phyloP scores from a whole-genome alignment of 768 basidiomycete genomes.

The Pholiota conissans region DNA sequence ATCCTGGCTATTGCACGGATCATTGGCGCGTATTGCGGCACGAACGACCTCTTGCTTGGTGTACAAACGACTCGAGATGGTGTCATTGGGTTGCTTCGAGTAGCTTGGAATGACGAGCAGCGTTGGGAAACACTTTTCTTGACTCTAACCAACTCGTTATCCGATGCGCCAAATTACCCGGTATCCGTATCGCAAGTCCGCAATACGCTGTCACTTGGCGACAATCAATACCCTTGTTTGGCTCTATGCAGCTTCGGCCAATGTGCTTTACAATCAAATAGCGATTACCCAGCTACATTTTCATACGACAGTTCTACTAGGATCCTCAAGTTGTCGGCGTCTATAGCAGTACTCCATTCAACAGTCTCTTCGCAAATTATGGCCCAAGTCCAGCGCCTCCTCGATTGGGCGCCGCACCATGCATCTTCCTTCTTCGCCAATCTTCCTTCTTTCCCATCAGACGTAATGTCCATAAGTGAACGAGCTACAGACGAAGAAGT shows the following conservation, averaged over 20 bases:
- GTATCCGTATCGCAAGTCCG: slow-evolving; percentile 15
- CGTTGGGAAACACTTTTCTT: slow-evolving; percentile 22
- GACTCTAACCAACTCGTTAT: slow-evolving; percentile 7
- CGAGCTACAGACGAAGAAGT: slow-evolving; percentile 23
- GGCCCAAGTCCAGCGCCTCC: slow-evolving; percentile 22
- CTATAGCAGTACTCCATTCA: slow-evolving; percentile 20
- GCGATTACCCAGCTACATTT: slow-evolving; percentile 22
- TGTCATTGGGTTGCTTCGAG: slow-evolving; percentile 17
- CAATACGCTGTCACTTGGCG: slow-evolving; percentile 20
- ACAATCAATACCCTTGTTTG: slow-evolving; percentile 27
- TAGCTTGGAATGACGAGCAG: slow-evolving; percentile 23
- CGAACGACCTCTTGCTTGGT: slow-evolving; percentile 29
- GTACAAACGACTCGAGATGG: slow-evolving; percentile 11
- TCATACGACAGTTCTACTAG: slow-evolving; percentile 12
- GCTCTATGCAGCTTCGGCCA: slow-evolving; percentile 22
- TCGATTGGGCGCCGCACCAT: slow-evolving; percentile 15
- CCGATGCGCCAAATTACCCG: not conserved
- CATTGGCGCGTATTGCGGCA: slow-evolving; percentile 29
- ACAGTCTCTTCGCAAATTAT: slow-evolving; percentile 27
- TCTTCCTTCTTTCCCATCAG: slow-evolving; percentile 15
- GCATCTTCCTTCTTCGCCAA: slow-evolving; percentile 8
- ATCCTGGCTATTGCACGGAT: slow-evolving; percentile 25
- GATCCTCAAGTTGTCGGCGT: slow-evolving; percentile 16
- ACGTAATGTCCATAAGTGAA: slow-evolving; percentile 27
- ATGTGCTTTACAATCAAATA: not conserved